Evolutionary conservation across 1,139 yeast species (phyloP), one percentile per base, ranked within the genome.

Genomic region (Candida sanyaensis): DNA sequence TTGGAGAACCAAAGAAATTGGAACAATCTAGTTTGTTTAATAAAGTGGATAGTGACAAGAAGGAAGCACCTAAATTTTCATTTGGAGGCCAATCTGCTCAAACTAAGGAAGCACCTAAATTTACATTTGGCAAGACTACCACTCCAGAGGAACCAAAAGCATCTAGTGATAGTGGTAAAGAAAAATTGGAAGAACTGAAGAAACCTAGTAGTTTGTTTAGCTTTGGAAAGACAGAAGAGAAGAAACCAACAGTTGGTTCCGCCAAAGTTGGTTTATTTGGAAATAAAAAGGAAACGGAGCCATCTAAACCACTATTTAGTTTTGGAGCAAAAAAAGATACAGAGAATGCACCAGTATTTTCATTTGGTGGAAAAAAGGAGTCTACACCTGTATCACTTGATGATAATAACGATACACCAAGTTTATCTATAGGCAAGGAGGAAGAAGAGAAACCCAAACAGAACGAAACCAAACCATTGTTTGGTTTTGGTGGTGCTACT

Each of bases 311-410:
- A 13, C 13, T 4, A 10, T 29, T 29, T 11, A 29, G 24, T 12
- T 47, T 49, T 39, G 45, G 44, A 23, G 13, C 12, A 27, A 45
- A 34, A 11, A 41, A 26, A 21, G 37, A 37, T 11, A 30, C 46
- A n/a, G 43, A 36, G n/a, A 42, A 49, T 9, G 40, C 45, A 7
- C 52, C 53, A 12, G 28, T 45, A 11, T 50, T 55, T 38, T 42
- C 52, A 6, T 52, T 55, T 48, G 59, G 57, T 3, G 26, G 49
- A 21, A 42, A 45, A 33, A 36, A 46, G 2, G 42, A 45, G 24
- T 11, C 42, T 4, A 24, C 41, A n/a, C 28, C 46, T 12, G 39
- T 38, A 9, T 28, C 44, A 6, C 45, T 26, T 8, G 13, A 36
- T 10, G 39, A 36, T 6, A 36, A 11, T 3, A 36, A 36, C 6